These are phyloP conservation scores for Rhodotorula sphaerocarpa DNA, from an alignment of 768 basidiomycete genomes.

Conservation along the genomic window DNA sequence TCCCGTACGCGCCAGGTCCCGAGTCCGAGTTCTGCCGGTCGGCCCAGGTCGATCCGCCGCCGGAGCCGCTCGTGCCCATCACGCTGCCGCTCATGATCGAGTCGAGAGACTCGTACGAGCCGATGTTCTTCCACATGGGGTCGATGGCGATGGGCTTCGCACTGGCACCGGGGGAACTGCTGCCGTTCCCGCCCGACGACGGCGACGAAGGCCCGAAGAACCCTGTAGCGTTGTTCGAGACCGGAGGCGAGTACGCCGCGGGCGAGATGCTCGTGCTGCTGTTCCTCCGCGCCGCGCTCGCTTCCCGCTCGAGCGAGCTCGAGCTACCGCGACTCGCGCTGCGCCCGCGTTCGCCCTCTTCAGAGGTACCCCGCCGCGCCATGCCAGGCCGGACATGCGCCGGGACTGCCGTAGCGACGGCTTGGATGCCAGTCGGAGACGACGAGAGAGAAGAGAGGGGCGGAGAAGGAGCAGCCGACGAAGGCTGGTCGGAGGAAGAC, in stretches of 20 bases:
- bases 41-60: neutral
- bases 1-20: neutral
- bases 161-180: neutral
- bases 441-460: neutral
- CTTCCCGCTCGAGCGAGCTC: conserved; percentile 25
- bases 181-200: neutral
- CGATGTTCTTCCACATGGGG: neutral
- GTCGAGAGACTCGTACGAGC: conserved; percentile 25
- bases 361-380: conserved; percentile 1
- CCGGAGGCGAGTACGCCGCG: conserved; percentile 9
- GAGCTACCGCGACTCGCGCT: conserved; percentile 26
- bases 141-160: conserved; percentile 20
- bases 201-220: neutral
- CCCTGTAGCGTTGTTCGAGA: neutral
- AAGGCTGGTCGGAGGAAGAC: conserved; percentile 3
- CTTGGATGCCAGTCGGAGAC: conserved; percentile 4
- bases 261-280: conserved; percentile 29
- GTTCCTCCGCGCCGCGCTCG: conserved; percentile 19
- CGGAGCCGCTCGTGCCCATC: neutral
- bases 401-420: conserved; percentile 29
- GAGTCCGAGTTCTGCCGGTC: conserved; percentile 12
- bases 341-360: conserved; percentile 18
- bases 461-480: neutral
- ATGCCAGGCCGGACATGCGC: conserved; percentile 18
- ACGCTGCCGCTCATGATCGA: conserved; percentile 11